A percentile compares a stretch with the other conserved stretches of the same genome.
phyloP scores from a whole-genome alignment of 352 stramenopile species.

The Globisporangium rhizosaccharum region DNA sequence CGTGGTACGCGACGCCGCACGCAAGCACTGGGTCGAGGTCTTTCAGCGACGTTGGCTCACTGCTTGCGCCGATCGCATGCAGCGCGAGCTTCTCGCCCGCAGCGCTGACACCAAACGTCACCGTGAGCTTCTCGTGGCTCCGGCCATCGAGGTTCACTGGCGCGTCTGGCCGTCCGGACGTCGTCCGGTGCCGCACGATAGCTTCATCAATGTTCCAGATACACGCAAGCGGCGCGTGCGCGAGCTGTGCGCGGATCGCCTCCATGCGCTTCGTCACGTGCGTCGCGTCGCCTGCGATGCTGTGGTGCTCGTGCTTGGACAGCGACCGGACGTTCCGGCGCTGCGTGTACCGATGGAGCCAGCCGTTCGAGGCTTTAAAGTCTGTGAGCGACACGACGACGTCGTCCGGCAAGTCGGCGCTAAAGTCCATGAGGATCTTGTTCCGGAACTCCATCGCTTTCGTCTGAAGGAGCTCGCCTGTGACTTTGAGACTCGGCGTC shows the following conservation, averaged over 20 bases:
- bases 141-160: constrained; percentile 41
- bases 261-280: constrained; percentile 35
- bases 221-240: constrained; percentile 40
- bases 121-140: constrained; percentile 44
- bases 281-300: constrained; percentile 5
- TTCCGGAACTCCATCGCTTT: constrained; percentile 82
- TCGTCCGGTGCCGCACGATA: constrained; percentile 40
- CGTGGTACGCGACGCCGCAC: constrained; percentile 41
- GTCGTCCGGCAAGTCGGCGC: constrained; percentile 57
- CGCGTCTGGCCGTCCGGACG: constrained; percentile 25
- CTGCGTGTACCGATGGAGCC: constrained; percentile 75
- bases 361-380: constrained; percentile 83
- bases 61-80: constrained; percentile 48
- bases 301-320: constrained; percentile 28
- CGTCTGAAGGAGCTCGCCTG: constrained; percentile 64
- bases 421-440: constrained; percentile 73
- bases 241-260: constrained; percentile 42
- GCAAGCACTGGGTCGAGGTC: constrained; percentile 26
- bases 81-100: constrained; percentile 58
- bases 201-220: constrained; percentile 76
- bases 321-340: constrained; percentile 61
- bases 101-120: constrained; percentile 52
- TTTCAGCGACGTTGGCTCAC: constrained; percentile 30
- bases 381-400: constrained; percentile 74
- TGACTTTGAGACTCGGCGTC: constrained; percentile 61